These are phyloP conservation scores for Lodderomyces theae DNA, from an alignment of 1,139 yeast species.

Conservation along the genomic window DNA sequence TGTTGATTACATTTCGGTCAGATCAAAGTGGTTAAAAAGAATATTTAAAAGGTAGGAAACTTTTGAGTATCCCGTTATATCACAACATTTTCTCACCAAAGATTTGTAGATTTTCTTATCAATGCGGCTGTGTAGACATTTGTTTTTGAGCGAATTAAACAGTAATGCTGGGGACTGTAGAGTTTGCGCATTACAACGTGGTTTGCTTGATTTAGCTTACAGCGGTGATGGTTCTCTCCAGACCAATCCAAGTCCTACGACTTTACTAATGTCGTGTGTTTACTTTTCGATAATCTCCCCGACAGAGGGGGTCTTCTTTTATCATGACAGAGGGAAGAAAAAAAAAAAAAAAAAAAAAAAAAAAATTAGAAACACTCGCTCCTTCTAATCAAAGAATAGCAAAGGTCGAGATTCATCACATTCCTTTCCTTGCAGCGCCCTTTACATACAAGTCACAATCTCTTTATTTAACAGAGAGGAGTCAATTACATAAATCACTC, in stretches of 20 bases:
- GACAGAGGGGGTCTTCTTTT: too few relatives aligned
- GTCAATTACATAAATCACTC: background rate
- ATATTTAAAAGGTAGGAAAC: slow-evolving; percentile 42
- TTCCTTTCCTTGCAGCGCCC: background rate
- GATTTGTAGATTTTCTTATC: background rate
- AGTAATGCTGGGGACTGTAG: too few relatives aligned
- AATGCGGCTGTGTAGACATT: slow-evolving; percentile 1
- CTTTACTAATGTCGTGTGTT: too few relatives aligned
- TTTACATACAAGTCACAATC: too few relatives aligned
- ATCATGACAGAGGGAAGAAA: background rate
- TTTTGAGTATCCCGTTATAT: slow-evolving; percentile 56
- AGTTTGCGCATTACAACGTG: too few relatives aligned
- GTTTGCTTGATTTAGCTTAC: too few relatives aligned
- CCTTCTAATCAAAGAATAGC: background rate
- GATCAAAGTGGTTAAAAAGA: slow-evolving; percentile 50
- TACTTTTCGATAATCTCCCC: too few relatives aligned
- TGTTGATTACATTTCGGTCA: slow-evolving; percentile 45
- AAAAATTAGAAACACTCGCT: too few relatives aligned
- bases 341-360: background rate
- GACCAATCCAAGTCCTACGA: too few relatives aligned
- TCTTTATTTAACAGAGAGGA: too few relatives aligned
- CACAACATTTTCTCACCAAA: slow-evolving; percentile 37
- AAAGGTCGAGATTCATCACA: slow-evolving; percentile 1
- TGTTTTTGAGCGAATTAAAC: too few relatives aligned
- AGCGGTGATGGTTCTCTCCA: too few relatives aligned